Percentiles rank a stretch among this genome's conserved stretches.
phyloP scores from a whole-genome alignment of 805 yeast genomes.

The Vanderwaltozyma tropicalis region DNA sequence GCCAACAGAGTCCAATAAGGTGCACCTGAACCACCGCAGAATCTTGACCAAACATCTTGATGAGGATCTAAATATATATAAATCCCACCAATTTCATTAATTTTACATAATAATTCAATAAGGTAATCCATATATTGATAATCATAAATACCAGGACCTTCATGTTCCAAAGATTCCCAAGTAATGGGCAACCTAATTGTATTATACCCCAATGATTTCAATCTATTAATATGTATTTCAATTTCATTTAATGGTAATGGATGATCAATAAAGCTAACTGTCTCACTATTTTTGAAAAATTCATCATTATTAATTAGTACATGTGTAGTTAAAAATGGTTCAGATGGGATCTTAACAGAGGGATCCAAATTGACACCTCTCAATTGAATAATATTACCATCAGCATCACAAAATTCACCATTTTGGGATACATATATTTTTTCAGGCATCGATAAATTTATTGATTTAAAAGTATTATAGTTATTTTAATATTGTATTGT shows the following conservation, averaged over 20 bases:
- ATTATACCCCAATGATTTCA: constrained; percentile 76
- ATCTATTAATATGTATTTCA: constrained; percentile 51
- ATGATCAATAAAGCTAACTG: constrained; percentile 70
- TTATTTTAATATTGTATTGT: background rate
- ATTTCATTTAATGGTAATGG: constrained; percentile 76
- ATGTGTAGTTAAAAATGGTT: constrained; percentile 39
- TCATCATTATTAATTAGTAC: constrained; percentile 17
- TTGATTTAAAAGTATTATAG: too few species aligned
- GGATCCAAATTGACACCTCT: constrained; percentile 80
- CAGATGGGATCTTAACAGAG: constrained; percentile 55
- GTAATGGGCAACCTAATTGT: constrained; percentile 65
- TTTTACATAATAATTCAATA: constrained; percentile 45
- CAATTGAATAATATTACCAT: constrained; percentile 52
- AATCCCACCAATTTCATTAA: constrained; percentile 56
- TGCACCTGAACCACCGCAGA: constrained; percentile 85
- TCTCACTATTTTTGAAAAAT: constrained; percentile 58
- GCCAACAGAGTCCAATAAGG: constrained; percentile 89
- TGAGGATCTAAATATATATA: constrained; percentile 81
- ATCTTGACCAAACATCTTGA: constrained; percentile 91
- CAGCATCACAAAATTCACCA: constrained; percentile 48
- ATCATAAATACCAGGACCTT: constrained; percentile 78
- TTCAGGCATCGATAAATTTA: constrained; percentile 20
- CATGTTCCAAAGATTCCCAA: constrained; percentile 91
- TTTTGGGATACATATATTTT: constrained; percentile 29
- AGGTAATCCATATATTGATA: constrained; percentile 65